phyloP scores from a whole-genome alignment of 495 filamentous ascomycete species.

The Penicillium argentinense region DNA sequence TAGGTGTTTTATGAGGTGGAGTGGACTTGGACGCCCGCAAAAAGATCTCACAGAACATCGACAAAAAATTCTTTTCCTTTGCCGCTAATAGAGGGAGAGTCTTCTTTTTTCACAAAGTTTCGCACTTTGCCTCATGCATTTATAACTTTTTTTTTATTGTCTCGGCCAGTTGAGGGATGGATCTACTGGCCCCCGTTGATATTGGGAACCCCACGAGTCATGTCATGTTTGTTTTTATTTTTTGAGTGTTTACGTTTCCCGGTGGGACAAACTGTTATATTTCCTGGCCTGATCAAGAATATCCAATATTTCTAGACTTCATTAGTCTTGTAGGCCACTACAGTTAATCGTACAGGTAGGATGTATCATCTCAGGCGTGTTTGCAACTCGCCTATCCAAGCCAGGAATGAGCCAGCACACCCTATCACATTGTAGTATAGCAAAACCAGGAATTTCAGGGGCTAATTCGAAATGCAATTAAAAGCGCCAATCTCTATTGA shows the following conservation, averaged over 20 bases:
- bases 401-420: too few species aligned
- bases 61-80: constrained; percentile 26
- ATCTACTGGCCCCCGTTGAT: constrained; percentile 25
- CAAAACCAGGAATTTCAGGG: not conserved
- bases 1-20: constrained; percentile 26
- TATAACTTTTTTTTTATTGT: constrained; percentile 17
- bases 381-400: too few species aligned
- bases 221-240: constrained; percentile 30
- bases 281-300: constrained; percentile 23
- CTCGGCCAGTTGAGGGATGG: constrained; percentile 26
- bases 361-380: too few species aligned
- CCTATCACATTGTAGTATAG: too few species aligned
- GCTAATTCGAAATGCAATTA: not conserved
- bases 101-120: too few species aligned
- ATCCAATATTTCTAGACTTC: constrained; percentile 21
- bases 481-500: not conserved
- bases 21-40: too few species aligned
- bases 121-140: constrained; percentile 27
- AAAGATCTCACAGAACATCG: constrained; percentile 23
- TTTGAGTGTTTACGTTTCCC: constrained; percentile 23
- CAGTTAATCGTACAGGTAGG: too few species aligned
- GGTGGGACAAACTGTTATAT: constrained; percentile 20
- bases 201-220: constrained; percentile 40
- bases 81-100: constrained; percentile 30
- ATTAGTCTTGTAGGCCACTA: not conserved